Evolutionary conservation across 371 early-diverging fungal genomes (phyloP).

Genomic region (Synchytrium microbalum): DNA sequence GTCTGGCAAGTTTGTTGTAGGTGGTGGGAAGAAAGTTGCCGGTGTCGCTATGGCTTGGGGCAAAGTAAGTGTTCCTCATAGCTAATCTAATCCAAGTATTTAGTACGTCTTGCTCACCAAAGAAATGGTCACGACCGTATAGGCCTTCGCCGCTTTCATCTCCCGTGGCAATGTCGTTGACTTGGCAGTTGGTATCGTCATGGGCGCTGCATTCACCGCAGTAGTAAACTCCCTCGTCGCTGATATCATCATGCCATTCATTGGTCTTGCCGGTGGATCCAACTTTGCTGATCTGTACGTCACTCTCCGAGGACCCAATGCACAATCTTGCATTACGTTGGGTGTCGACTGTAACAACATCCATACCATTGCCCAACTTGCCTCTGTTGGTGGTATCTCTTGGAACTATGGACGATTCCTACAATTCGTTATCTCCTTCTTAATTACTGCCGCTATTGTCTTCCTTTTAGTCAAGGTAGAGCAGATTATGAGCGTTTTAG

Average conservation of each 20-base stretch:
- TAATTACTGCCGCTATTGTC: slow-evolving; percentile 10
- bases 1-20: too few relatives aligned
- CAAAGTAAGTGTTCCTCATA: too few relatives aligned
- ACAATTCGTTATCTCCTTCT: slow-evolving; percentile 4
- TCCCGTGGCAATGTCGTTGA: slow-evolving; percentile 21
- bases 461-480: slow-evolving; percentile 12
- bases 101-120: too few relatives aligned
- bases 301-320: slow-evolving; percentile 20
- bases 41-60: too few relatives aligned
- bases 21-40: too few relatives aligned
- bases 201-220: slow-evolving; percentile 48
- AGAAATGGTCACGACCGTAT: too few relatives aligned
- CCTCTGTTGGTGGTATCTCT: slow-evolving; percentile 21
- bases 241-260: slow-evolving; percentile 27
- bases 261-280: slow-evolving; percentile 15
- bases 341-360: slow-evolving; percentile 2
- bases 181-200: slow-evolving; percentile 30
- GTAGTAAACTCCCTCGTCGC: slow-evolving; percentile 33
- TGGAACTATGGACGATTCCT: slow-evolving; percentile 12
- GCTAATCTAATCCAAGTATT: too few relatives aligned
- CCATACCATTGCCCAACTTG: slow-evolving; percentile 12
- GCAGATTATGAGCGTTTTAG: background rate
- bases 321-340: slow-evolving; percentile 5
- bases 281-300: slow-evolving; percentile 26
- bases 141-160: slow-evolving; percentile 3